phyloP scores from a whole-genome alignment of 257 asterid genomes.

The Solanum sitiens region DNA sequence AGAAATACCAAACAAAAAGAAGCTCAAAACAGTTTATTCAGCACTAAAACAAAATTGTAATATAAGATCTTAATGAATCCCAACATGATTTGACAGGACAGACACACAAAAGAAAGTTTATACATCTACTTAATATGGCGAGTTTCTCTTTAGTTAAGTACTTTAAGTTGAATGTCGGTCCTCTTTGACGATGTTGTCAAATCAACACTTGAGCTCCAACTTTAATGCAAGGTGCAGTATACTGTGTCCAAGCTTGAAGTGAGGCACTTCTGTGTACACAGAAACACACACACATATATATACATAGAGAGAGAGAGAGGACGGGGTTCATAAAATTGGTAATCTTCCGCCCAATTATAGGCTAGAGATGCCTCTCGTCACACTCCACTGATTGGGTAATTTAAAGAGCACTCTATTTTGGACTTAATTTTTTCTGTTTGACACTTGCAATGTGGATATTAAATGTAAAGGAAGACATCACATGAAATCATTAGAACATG shows the following conservation, averaged over 20 bases:
- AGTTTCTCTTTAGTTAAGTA: neutral
- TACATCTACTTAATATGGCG: neutral
- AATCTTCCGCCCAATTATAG: neutral
- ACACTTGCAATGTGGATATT: neutral
- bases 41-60: neutral
- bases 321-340: neutral
- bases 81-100: neutral
- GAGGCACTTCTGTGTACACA: neutral
- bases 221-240: neutral
- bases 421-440: neutral
- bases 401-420: neutral
- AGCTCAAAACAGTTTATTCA: neutral
- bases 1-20: neutral
- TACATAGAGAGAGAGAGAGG: neutral
- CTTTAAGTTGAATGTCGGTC: neutral
- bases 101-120: neutral
- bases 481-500: neutral
- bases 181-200: neutral
- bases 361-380: neutral
- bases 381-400: neutral
- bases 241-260: neutral
- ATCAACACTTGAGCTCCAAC: neutral
- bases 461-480: neutral
- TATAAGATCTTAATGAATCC: neutral
- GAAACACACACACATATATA: neutral